Evolutionary conservation across 805 yeast genomes (phyloP).

Genomic region (Barnettozyma botsteinii): DNA sequence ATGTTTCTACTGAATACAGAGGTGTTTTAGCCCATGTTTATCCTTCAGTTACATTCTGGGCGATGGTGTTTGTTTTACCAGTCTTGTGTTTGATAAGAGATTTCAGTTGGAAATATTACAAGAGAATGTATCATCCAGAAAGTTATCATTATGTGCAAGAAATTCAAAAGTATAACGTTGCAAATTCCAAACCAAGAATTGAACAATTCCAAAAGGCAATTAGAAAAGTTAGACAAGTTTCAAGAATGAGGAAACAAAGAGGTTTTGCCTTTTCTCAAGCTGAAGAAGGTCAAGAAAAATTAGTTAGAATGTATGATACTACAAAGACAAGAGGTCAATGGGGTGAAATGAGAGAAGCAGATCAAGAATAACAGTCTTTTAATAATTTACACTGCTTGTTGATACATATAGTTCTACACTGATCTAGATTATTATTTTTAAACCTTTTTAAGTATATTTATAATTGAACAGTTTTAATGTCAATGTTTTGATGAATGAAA

Average conservation of each 20-base stretch:
- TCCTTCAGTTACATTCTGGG: slow-evolving; percentile 79
- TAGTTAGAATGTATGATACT: slow-evolving; percentile 92
- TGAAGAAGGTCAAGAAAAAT: slow-evolving; percentile 88
- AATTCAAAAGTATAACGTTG: slow-evolving; percentile 90
- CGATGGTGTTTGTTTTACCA: slow-evolving; percentile 70
- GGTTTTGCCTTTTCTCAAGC: slow-evolving; percentile 98
- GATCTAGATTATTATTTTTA: too few species aligned
- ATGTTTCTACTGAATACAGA: slow-evolving; percentile 76
- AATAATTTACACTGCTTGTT: too few species aligned
- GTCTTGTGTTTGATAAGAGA: slow-evolving; percentile 78
- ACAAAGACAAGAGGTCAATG: slow-evolving; percentile 76
- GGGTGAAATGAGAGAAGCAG: slow-evolving; percentile 50
- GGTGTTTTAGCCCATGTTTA: slow-evolving; percentile 78
- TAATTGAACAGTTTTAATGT: slow-evolving; percentile 19
- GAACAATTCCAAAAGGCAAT: slow-evolving; percentile 97
- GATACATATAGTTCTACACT: too few species aligned
- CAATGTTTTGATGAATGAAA: slow-evolving; percentile 68
- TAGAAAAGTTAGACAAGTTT: slow-evolving; percentile 95
- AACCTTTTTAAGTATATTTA: too few species aligned
- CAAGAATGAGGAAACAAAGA: slow-evolving; percentile 95
- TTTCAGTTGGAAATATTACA: slow-evolving; percentile 89
- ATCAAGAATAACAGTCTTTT: slow-evolving; percentile 19
- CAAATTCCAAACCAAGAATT: slow-evolving; percentile 91
- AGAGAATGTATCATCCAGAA: slow-evolving; percentile 87
- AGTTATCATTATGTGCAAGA: slow-evolving; percentile 94